Evolutionary conservation across 2,329 filamentous ascomycete species (phyloP), one percentile per base, ranked within the genome.

Genomic region (Aspergillus ustus): DNA sequence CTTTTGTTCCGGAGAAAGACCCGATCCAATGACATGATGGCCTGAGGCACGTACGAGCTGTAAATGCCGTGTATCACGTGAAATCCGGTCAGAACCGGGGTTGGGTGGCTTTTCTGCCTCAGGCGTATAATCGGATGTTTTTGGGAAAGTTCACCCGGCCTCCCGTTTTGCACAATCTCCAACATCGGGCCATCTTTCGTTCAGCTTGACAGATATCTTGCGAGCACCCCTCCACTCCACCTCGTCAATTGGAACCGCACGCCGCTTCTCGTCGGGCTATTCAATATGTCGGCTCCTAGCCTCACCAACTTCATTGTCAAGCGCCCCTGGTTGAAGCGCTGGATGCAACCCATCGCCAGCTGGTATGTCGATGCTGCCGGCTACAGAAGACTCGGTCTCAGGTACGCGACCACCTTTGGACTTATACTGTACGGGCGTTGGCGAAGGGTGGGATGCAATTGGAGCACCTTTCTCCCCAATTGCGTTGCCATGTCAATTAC

Each of bases 311-410:
- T 88, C 77, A 87, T 97, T 76, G 77, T 88, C 77, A 90, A 90
- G 84, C 89, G 93, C 75, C 93, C 94, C 70, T 97, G 91, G 91
- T 87, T 98, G 76, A 83, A 84, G 80, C 89, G 84, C 72, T 85
- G 90, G 82, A 82, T 98, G 80, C 87, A 83, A 83, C 95, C 95
- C 69, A 77, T 97, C 68, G 87, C 93, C 80, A 86, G 88, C 75
- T 97, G 92, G 92, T 98, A 98, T 84, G 82, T 83, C 81, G 90
- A 94, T 77, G 90, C 92, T 73, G 86, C 93, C 72, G 94, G 94
- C 77, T 97, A 97, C 87, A 90, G 93, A 82, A 88, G 94, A 87
- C 85, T 97, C 75, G 94, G 94, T 75, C 85, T 97, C 81, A 91
- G 85, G 93, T 97, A 90, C 78, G 81, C 67, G 61, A 66, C 63